These are phyloP conservation scores for Rosa multiflora DNA, from an alignment of 306 rosid genomes.

Conservation along the genomic window DNA sequence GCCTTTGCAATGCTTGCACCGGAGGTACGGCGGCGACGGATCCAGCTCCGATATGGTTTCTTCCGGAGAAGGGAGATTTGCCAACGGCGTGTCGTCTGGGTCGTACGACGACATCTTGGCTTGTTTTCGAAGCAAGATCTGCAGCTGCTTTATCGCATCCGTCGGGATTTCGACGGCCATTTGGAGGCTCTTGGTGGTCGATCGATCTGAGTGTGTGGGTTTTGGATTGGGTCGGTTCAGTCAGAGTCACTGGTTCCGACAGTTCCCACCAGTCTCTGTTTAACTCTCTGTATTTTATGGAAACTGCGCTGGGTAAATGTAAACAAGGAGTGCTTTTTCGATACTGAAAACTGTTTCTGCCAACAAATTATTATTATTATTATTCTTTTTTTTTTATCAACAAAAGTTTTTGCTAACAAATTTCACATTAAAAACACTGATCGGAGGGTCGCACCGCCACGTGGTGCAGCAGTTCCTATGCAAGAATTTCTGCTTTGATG, in stretches of 20 bases:
- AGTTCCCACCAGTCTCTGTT: neutral
- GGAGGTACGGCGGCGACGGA: constrained; percentile 75
- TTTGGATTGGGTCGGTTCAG: neutral
- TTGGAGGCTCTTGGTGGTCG: constrained; percentile 1
- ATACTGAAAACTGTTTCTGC: too few relatives aligned
- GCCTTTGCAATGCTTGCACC: constrained; percentile 77
- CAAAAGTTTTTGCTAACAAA: too few relatives aligned
- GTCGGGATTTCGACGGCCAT: constrained; percentile 73
- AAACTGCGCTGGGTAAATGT: too few relatives aligned
- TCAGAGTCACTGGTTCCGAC: neutral
- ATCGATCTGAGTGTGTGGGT: neutral
- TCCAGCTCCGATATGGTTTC: constrained; percentile 65
- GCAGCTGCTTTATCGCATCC: constrained; percentile 64
- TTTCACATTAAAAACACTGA: too few relatives aligned
- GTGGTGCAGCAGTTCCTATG: too few relatives aligned
- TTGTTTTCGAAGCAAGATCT: constrained; percentile 59
- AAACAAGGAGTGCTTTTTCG: too few relatives aligned
- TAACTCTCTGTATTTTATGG: neutral
- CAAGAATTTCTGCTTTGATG: too few relatives aligned
- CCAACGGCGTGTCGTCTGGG: constrained; percentile 52
- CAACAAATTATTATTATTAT: too few relatives aligned
- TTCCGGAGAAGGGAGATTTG: constrained; percentile 53
- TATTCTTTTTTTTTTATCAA: too few relatives aligned
- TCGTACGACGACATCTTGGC: constrained; percentile 69
- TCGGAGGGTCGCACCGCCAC: too few relatives aligned